A percentile compares a stretch with the other conserved stretches of the same genome.
Conservation (phyloP, 2,329 filamentous ascomycete species). For the Aspergillus puulaauensis region DNA sequence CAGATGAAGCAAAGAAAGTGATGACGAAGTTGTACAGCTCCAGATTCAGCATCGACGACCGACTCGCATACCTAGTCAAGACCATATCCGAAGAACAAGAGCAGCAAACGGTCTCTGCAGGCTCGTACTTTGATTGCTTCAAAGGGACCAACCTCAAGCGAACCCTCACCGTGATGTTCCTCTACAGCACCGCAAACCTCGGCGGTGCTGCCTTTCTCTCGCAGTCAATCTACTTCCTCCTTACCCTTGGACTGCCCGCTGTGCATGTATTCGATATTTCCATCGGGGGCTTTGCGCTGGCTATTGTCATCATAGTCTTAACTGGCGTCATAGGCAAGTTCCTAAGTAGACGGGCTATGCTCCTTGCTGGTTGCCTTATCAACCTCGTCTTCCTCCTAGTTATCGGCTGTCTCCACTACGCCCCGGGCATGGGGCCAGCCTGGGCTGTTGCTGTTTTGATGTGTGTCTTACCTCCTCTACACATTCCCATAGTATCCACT, state of each 20-base stretch:
- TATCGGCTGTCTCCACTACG: conserved; percentile 14
- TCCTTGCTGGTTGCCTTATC: conserved; percentile 1
- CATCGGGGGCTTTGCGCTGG: conserved; percentile 18
- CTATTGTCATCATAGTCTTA: conserved; percentile 11
- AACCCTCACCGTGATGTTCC: conserved; percentile 16
- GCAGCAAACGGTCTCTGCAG: conserved; percentile 1
- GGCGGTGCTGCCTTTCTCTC: conserved; percentile 16
- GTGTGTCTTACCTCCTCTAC: not conserved
- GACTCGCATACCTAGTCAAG: not conserved
- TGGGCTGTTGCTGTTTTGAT: conserved; percentile 18
- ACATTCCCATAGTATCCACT: not conserved
- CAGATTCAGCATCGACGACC: conserved; percentile 9
- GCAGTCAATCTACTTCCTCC: conserved; percentile 21
- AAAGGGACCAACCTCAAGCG: conserved; percentile 16
- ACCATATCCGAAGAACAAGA: conserved; percentile 15
- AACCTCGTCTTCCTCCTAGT: conserved; percentile 15
- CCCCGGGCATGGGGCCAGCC: conserved; percentile 6
- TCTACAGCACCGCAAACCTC: conserved; percentile 13
- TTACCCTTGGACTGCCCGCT: conserved; percentile 16
- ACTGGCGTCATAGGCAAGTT: conserved; percentile 2
- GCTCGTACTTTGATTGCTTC: conserved; percentile 14
- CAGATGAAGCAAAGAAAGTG: conserved; percentile 10
- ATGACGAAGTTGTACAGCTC: conserved; percentile 11
- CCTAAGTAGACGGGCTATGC: conserved; percentile 1
- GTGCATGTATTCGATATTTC: conserved; percentile 18